Percentiles rank a stretch among this genome's conserved stretches.
These are phyloP conservation scores for Pyrrhoderma noxium DNA, from an alignment of 1,284 basidiomycete species.

Conservation along the genomic window DNA sequence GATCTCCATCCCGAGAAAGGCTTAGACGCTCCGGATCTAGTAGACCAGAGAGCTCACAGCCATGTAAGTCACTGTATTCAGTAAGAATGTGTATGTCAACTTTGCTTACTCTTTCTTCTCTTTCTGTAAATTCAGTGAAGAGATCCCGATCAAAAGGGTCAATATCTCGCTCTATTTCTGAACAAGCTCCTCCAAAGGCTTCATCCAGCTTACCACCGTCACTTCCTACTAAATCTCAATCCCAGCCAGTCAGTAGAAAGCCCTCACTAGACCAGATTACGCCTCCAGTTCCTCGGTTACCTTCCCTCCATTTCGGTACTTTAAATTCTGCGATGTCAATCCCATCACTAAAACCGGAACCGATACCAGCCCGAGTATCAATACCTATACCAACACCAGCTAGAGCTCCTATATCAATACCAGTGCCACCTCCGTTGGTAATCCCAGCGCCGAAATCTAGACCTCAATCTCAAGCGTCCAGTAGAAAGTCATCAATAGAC, in stretches of 20 bases:
- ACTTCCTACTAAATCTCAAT: slow-evolving; percentile 1
- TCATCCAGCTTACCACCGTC: neutral
- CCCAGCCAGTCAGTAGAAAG: neutral
- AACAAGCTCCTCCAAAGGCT: neutral
- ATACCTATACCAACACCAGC: neutral
- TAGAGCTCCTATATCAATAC: no score
- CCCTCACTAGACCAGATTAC: slow-evolving; percentile 1
- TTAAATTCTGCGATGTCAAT: neutral
- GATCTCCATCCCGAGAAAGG: neutral
- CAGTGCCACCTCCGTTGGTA: neutral
- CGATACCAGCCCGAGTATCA: neutral
- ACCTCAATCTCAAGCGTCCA: neutral
- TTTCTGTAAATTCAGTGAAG: slow-evolving; percentile 1
- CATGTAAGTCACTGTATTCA: neutral
- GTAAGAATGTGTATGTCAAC: neutral
- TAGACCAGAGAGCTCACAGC: slow-evolving; percentile 2
- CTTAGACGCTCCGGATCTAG: neutral
- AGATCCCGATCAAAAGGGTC: slow-evolving; percentile 1
- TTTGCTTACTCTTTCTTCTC: neutral
- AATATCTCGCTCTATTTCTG: slow-evolving; percentile 9
- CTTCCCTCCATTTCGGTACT: slow-evolving; percentile 9
- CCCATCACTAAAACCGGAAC: neutral
- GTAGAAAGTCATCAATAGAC: slow-evolving; percentile 3
- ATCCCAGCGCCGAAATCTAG: neutral
- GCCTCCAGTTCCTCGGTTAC: slow-evolving; percentile 17